Percentiles rank a stretch among this genome's conserved stretches.
phyloP scores from a whole-genome alignment of 352 stramenopile genomes.

The Globisporangium abappressorium region DNA sequence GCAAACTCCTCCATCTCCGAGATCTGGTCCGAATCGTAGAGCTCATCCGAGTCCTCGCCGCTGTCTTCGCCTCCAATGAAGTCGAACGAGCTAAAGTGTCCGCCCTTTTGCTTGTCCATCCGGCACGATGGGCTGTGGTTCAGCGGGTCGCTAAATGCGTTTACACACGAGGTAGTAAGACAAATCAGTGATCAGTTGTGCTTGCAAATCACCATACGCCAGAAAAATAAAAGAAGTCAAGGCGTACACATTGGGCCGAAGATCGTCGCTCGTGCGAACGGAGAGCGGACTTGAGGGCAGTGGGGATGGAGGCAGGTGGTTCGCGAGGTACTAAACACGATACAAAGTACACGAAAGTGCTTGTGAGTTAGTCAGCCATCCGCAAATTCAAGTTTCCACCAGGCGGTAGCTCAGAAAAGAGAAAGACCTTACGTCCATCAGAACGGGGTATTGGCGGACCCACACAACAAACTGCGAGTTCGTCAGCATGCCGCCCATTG shows the following conservation, averaged over 20 bases:
- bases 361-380: not conserved
- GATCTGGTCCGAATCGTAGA: conserved; percentile 74
- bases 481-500: conserved; percentile 45
- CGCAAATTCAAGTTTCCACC: not conserved
- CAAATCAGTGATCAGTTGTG: not conserved
- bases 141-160: conserved; percentile 49
- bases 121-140: conserved; percentile 75
- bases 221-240: not conserved
- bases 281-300: conserved; percentile 30
- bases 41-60: conserved; percentile 69
- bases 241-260: conserved; percentile 34
- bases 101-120: conserved; percentile 33
- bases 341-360: not conserved
- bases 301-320: conserved; percentile 40
- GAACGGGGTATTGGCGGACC: conserved; percentile 59
- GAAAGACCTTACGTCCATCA: conserved; percentile 56
- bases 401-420: not conserved
- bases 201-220: not conserved
- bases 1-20: conserved; percentile 69
- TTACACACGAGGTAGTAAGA: not conserved
- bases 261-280: conserved; percentile 43
- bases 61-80: conserved; percentile 84
- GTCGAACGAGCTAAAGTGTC: conserved; percentile 65
- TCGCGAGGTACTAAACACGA: conserved; percentile 38
- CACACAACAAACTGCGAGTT: conserved; percentile 73